Evolutionary conservation across 306 rosid genomes (phyloP).

Genomic region (Cicer judaicum): DNA sequence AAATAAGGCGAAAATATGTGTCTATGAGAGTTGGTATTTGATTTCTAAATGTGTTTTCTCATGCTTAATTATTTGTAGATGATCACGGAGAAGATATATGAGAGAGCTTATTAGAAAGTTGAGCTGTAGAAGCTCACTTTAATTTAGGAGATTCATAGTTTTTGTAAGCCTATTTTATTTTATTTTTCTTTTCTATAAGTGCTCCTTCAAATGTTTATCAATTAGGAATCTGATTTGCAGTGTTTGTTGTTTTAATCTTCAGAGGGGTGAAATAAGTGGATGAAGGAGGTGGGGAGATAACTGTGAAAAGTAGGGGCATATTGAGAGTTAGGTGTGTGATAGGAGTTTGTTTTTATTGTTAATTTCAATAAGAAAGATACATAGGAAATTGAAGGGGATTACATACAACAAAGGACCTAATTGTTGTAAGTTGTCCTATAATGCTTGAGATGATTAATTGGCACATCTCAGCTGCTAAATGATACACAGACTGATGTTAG

Average conservation of each 20-base stretch:
- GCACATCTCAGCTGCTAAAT: neutral
- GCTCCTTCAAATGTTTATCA: neutral
- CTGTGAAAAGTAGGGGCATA: neutral
- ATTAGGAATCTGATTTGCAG: neutral
- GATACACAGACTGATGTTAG: neutral
- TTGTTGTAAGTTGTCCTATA: neutral
- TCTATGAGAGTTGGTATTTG: neutral
- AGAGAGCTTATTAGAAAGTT: neutral
- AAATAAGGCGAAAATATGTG: neutral
- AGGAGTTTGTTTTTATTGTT: neutral
- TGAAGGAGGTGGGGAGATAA: constrained; percentile 16
- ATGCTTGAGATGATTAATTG: neutral
- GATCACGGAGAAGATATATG: neutral
- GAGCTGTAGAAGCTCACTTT: neutral
- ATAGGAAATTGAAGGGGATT: constrained; percentile 15
- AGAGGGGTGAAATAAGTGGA: neutral
- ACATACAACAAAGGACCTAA: neutral
- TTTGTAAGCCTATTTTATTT: neutral
- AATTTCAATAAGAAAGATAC: neutral
- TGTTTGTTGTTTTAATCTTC: neutral
- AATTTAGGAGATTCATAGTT: constrained; percentile 4
- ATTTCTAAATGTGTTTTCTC: neutral
- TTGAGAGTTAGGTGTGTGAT: neutral
- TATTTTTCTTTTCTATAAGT: neutral
- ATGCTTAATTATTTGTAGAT: neutral